phyloP scores from a whole-genome alignment of 169 alveolate species.

The Plasmodium falciparum region DNA sequence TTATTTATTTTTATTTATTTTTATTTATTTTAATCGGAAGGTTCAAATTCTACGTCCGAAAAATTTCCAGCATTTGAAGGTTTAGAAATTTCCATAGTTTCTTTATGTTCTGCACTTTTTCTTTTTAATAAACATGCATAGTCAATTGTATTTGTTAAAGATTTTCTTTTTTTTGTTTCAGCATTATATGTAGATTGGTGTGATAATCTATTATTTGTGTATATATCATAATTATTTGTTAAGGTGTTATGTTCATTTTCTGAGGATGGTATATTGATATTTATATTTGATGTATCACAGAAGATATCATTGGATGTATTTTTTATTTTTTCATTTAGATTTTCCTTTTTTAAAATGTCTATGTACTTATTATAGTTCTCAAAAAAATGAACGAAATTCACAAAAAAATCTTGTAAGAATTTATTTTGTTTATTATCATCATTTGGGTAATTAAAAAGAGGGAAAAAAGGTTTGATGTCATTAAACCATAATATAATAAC shows the following conservation, averaged over 20 bases:
- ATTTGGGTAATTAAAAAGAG: slow-evolving; percentile 69
- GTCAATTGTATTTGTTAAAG: slow-evolving; percentile 70
- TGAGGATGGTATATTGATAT: background rate
- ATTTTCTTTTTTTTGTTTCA: slow-evolving; percentile 52
- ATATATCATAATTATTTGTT: background rate
- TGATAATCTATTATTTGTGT: background rate
- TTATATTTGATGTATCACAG: background rate
- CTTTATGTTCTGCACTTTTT: slow-evolving; percentile 59
- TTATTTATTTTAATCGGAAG: slow-evolving; percentile 10
- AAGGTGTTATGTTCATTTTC: background rate
- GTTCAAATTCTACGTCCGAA: slow-evolving; percentile 54
- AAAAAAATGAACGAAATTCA: slow-evolving; percentile 50
- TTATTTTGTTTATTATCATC: slow-evolving; percentile 25
- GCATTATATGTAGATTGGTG: background rate
- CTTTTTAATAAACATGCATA: slow-evolving; percentile 71
- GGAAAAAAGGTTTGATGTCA: slow-evolving; percentile 71
- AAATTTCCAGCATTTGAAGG: slow-evolving; percentile 19
- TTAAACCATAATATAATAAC: slow-evolving; percentile 64
- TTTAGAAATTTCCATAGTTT: slow-evolving; percentile 7
- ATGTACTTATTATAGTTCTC: slow-evolving; percentile 72
- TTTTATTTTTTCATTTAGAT: background rate
- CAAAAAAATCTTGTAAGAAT: slow-evolving; percentile 54
- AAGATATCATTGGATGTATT: background rate
- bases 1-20: background rate
- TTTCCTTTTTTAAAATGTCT: slow-evolving; percentile 16